A percentile compares a stretch with the other conserved stretches of the same genome.
phyloP scores from a whole-genome alignment of 345 rosid genomes.

The Ceriops decandra region DNA sequence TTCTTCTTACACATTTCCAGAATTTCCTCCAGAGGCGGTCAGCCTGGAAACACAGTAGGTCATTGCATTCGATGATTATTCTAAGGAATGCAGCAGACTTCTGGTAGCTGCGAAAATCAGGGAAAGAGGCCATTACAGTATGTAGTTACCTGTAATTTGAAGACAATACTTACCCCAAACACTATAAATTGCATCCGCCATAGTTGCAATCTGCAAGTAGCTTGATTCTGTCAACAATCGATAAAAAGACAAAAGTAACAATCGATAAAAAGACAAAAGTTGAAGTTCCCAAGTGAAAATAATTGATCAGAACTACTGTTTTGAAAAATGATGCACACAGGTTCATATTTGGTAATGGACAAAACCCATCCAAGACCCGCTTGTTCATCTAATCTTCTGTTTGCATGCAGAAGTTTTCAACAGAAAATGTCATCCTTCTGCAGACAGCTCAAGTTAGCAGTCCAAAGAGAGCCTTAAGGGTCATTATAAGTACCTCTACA shows the following conservation, averaged over 20 bases:
- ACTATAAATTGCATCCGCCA: conserved; percentile 71
- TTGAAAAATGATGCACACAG: conserved; percentile 39
- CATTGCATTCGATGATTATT: not conserved
- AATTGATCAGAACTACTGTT: not conserved
- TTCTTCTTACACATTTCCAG: conserved; percentile 63
- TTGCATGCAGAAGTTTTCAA: conserved; percentile 55
- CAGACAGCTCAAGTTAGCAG: not conserved
- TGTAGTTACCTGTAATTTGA: conserved; percentile 60
- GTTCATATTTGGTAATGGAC: conserved; percentile 76
- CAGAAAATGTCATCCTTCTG: not conserved
- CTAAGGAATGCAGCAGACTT: conserved; percentile 1
- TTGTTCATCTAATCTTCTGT: conserved; percentile 67
- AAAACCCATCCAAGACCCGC: conserved; percentile 95
- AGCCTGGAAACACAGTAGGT: conserved; percentile 43
- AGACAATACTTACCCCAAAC: conserved; percentile 89
- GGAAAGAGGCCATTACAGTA: not conserved
- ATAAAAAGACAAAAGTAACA: not conserved
- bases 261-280: not conserved
- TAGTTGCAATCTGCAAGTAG: conserved; percentile 50
- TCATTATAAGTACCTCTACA: too few relatives aligned
- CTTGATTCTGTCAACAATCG: not conserved
- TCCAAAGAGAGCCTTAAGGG: too few relatives aligned
- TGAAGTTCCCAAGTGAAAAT: not conserved
- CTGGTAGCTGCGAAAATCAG: not conserved
- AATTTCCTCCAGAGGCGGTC: conserved; percentile 61